These are phyloP conservation scores for Neotropicomus parvogracilis DNA, from an alignment of 1,284 basidiomycete species.

Conservation along the genomic window DNA sequence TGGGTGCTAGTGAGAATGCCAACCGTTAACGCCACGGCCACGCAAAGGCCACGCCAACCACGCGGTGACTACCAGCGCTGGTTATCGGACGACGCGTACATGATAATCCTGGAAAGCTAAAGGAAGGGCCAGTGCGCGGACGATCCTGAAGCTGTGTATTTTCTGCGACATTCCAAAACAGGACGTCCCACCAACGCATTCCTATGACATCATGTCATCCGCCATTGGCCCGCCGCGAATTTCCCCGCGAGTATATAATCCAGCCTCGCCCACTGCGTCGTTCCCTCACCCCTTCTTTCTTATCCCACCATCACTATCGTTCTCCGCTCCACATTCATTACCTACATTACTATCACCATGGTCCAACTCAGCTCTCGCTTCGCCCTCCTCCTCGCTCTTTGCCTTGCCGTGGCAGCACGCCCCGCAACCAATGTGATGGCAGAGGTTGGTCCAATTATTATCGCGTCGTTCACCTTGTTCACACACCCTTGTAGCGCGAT, in stretches of 20 bases:
- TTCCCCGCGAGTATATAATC: conserved; percentile 25
- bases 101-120: too few species aligned
- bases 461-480: conserved; percentile 3
- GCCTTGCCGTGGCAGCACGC: conserved; percentile 25
- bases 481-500: conserved; percentile 12
- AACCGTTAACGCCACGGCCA: too few species aligned
- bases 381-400: conserved; percentile 29
- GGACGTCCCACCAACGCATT: not conserved
- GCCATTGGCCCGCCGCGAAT: conserved; percentile 17
- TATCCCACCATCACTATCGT: conserved; percentile 13
- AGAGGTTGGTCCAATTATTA: conserved; percentile 14
- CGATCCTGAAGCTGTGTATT: not conserved
- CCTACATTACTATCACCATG: conserved; percentile 29
- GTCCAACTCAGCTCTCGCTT: conserved; percentile 30
- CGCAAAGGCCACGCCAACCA: too few species aligned
- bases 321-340: conserved; percentile 25
- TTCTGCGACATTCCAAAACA: not conserved
- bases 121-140: too few species aligned
- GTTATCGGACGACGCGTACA: too few species aligned
- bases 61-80: too few species aligned
- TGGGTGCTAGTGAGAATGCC: too few species aligned
- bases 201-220: conserved; percentile 28
- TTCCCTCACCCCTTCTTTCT: conserved; percentile 3
- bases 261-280: not conserved
- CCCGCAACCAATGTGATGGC: conserved; percentile 13